Base-by-base conservation (phyloP, 2,329 filamentous ascomycete species). In the Gnomoniopsis smithogilvyi region DNA sequence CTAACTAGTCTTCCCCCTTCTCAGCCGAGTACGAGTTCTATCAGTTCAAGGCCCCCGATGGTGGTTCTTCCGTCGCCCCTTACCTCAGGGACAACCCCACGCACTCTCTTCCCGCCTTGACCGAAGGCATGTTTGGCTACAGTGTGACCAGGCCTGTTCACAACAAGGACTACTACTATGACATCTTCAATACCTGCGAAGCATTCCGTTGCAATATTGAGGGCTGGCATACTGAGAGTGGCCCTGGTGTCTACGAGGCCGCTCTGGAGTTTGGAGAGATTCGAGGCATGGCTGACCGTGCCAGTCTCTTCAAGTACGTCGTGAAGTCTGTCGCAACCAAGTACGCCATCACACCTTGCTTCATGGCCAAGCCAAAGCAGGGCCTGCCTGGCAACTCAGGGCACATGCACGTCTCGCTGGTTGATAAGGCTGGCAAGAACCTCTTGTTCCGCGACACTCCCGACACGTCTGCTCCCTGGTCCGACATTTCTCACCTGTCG, bases 341-440 rank as follows among this genome's bases (percentile, higher is more conserved):
- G 69, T 91, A 92, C 71, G 92, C 91, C 65, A 96, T 99, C 70
- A 96, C 92, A 0, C 95, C 95, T 0, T 96, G 91, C 74, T 99
- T 99, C 79, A 99, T 99, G 95, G 95, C 95, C 17, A 99, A 99
- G 75, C 95, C 95, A 2, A 87, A 90, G 65, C 85, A 96, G 67
- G 92, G 93, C 0, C 79, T 98, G 0, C 95, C 95, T 0, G 95
- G 95, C 50, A 98, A 98, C 78, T 95, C 90, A 63, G 95, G 95
- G 1, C 95, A 99, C 72, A 94, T 96, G 81, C 95, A 99, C 73
- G 81, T 98, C 62, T 98, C 94, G 1, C 79, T 99, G 11, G 87
- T 94, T 19, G 90, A 94, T 69, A 81, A 83, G 64, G 76, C 84
- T n/a, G 90, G 91, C 60, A 89, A 88, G 71, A 99, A 99, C 69